phyloP scores from a whole-genome alignment of 2,329 filamentous ascomycete genomes.

The Paracamarosporium sp. region DNA sequence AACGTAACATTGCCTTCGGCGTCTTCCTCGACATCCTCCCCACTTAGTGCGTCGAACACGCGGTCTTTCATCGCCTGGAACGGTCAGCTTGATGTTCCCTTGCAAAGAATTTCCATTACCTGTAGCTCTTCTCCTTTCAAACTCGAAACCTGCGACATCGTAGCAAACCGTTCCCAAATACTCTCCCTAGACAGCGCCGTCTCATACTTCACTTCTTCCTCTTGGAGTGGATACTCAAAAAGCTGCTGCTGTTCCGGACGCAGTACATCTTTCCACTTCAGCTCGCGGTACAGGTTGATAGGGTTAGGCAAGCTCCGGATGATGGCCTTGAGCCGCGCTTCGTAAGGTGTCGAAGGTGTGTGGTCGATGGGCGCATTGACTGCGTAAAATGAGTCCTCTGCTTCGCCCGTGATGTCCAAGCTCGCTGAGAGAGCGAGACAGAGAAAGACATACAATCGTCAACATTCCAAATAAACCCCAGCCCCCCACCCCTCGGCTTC shows the following conservation, averaged over 20 bases:
- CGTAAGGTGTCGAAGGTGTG: background rate
- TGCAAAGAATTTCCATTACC: background rate
- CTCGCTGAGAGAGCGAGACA: no score
- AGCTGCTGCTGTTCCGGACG: background rate
- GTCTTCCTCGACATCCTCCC: background rate
- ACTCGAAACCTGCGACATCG: background rate
- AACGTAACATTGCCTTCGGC: background rate
- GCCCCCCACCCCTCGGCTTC: background rate
- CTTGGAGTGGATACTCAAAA: background rate
- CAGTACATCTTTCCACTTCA: slow-evolving; percentile 1
- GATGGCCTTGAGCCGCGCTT: background rate
- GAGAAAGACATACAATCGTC: slow-evolving; percentile 5
- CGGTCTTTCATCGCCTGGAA: background rate
- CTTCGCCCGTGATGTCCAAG: no score
- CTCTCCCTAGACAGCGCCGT: background rate
- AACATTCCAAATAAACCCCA: background rate
- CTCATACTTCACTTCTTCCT: background rate
- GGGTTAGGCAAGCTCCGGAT: slow-evolving; percentile 4
- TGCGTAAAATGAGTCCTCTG: background rate
- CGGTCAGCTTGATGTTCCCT: background rate
- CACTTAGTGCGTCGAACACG: background rate
- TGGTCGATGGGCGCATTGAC: slow-evolving; percentile 4
- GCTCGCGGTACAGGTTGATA: slow-evolving; percentile 3
- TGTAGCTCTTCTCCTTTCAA: background rate
- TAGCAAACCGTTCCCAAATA: slow-evolving; percentile 1